Evolutionary conservation across 192 early-diverging fungal genomes (phyloP).

Genomic region (Phlyctochytrium bullatum): DNA sequence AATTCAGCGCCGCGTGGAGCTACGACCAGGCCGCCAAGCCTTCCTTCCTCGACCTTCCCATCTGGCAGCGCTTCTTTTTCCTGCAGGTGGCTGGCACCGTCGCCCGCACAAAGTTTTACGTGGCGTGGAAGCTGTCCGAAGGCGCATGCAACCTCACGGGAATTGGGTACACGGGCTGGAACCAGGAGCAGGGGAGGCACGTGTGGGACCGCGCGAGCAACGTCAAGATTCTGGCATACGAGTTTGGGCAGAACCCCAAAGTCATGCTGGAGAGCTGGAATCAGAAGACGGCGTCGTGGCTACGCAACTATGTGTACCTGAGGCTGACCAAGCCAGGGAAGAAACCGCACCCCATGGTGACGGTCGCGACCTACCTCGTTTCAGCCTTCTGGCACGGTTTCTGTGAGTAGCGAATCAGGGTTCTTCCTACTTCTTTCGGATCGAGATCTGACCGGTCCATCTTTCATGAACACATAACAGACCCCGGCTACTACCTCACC

Average conservation of each 20-base stretch:
- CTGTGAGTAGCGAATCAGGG: conserved; percentile 64
- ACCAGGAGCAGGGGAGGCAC: conserved; percentile 48
- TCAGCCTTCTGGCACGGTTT: conserved; percentile 96
- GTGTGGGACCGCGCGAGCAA: conserved; percentile 78
- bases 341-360: conserved; percentile 59
- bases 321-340: conserved; percentile 52
- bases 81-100: conserved; percentile 60
- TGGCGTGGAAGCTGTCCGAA: conserved; percentile 88
- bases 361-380: conserved; percentile 72
- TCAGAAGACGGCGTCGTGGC: conserved; percentile 83
- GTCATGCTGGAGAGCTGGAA: conserved; percentile 84
- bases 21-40: conserved; percentile 12
- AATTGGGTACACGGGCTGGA: conserved; percentile 76
- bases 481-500: conserved; percentile 47
- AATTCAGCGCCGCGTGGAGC: not conserved
- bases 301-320: conserved; percentile 81
- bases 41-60: conserved; percentile 4
- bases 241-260: conserved; percentile 76
- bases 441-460: too few relatives aligned
- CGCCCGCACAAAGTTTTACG: conserved; percentile 80
- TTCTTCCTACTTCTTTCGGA: too few relatives aligned
- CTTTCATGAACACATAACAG: too few relatives aligned
- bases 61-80: conserved; percentile 38
- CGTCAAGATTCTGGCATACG: conserved; percentile 69
- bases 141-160: conserved; percentile 79